Base-by-base conservation (phyloP, 768 basidiomycete genomes). In the Dacryopinax spathularia region DNA sequence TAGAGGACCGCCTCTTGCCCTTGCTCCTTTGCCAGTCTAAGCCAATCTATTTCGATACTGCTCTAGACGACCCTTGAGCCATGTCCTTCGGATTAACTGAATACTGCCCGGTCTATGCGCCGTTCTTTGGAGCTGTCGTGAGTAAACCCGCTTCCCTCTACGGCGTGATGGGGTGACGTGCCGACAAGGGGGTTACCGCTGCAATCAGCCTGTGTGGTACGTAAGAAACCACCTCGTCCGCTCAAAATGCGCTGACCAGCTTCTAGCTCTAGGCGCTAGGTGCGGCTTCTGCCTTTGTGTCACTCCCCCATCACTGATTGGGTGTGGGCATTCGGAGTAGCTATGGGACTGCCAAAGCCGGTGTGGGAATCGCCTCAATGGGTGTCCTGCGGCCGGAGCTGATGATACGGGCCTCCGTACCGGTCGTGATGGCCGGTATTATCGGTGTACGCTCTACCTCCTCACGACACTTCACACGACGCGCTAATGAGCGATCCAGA, bases 401-500 rank as follows among this genome's bases (percentile, higher is more conserved):
- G 71, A 94, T 97, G 90, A 95, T 98, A 89, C 92, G 87, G 81
- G 94, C 89, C 83, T 87, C 89, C 68, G 85, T 98, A 61, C 94
- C 94, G 48, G 93, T 97, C 74, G 88, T 99, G 77, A 97, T 98
- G 95, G 95, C 95, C 81, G 95, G 95, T 92, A 98, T 98, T 79
- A 96, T 98, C 78, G 95, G 90, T 74, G 95, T 98, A 69, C 68
- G 91, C 85, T 34, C 39, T 33, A 36, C 29, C 25, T 39, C 66
- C 39, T 33, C 60, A 33, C 9, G 60, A 15, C 35, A 2, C 35
- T 20, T 27, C 33, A 31, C 25, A 68, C 13, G 16, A 63, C 1
- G 5, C 22, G 7, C 48, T 39, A 61, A 43, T 31, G 31, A 41
- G 36, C 15, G 34, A 9, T 20, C 3, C 60, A 91, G 93, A 92